A percentile compares a stretch with the other conserved stretches of the same genome.
phyloP scores from a whole-genome alignment of 805 yeast genomes.

The baker's yeast (Saccharomyces cerevisiae) region DNA sequence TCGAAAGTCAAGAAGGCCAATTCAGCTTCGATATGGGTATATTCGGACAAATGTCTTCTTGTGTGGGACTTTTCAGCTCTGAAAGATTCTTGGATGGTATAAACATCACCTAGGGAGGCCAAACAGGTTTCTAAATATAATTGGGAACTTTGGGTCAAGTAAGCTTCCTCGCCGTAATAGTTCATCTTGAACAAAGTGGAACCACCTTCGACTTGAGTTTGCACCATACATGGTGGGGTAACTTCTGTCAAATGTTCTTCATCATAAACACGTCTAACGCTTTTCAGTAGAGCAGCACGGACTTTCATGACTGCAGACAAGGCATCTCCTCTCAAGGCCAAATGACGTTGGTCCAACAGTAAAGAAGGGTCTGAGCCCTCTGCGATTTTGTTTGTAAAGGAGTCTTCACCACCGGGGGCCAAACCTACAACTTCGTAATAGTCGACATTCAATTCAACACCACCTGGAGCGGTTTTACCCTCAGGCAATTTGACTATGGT shows the following conservation, averaged over 20 bases:
- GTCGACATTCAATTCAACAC: slow-evolving; percentile 87
- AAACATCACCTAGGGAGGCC: slow-evolving; percentile 95
- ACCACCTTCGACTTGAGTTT: slow-evolving; percentile 99
- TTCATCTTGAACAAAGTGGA: slow-evolving; percentile 87
- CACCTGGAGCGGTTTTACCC: slow-evolving; percentile 96
- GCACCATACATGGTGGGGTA: slow-evolving; percentile 99
- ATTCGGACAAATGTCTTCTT: slow-evolving; percentile 94
- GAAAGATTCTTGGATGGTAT: slow-evolving; percentile 95
- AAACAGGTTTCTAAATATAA: slow-evolving; percentile 92
- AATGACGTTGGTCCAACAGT: slow-evolving; percentile 89
- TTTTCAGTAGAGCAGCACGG: slow-evolving; percentile 66
- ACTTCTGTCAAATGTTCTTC: slow-evolving; percentile 81
- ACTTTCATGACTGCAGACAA: slow-evolving; percentile 89
- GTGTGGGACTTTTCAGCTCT: slow-evolving; percentile 99
- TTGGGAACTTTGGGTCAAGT: slow-evolving; percentile 93
- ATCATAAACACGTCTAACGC: slow-evolving; percentile 67
- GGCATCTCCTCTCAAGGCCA: slow-evolving; percentile 94
- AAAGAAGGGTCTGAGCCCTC: slow-evolving; percentile 91
- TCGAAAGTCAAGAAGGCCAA: slow-evolving; percentile 81
- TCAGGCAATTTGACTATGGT: slow-evolving; percentile 77
- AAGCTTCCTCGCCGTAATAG: slow-evolving; percentile 96
- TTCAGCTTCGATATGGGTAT: slow-evolving; percentile 95
- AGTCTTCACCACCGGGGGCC: slow-evolving; percentile 94
- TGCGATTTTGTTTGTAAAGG: slow-evolving; percentile 88
- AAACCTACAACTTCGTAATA: slow-evolving; percentile 82